Conservation (phyloP, 164 flowering plant species). For the Cinnamomum micranthum region DNA sequence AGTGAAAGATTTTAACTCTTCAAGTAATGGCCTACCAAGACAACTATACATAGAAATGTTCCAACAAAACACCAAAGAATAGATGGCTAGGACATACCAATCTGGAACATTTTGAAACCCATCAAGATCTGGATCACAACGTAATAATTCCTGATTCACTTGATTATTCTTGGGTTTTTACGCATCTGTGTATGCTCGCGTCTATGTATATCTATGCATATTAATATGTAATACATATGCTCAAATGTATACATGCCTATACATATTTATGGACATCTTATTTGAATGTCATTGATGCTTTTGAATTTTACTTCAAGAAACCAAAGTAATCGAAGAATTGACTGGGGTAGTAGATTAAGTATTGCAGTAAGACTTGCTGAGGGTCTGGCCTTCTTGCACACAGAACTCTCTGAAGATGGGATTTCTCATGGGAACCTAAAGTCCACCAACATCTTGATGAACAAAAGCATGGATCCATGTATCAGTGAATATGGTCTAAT, state of each 20-base stretch:
- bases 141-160: neutral
- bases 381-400: constrained; percentile 55
- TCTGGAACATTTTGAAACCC: neutral
- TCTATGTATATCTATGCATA: too few relatives aligned
- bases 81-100: neutral
- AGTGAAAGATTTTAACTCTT: neutral
- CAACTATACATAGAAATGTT: neutral
- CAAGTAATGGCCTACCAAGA: neutral
- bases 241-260: neutral
- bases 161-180: neutral
- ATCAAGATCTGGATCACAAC: neutral
- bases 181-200: too few relatives aligned
- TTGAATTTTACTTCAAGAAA: constrained; percentile 28
- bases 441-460: constrained; percentile 61
- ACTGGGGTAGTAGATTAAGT: constrained; percentile 56
- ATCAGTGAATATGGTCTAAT: constrained; percentile 63
- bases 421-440: constrained; percentile 68
- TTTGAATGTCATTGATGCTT: neutral
- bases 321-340: constrained; percentile 31
- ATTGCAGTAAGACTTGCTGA: constrained; percentile 43
- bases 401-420: constrained; percentile 33
- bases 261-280: neutral
- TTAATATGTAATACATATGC: neutral
- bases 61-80: neutral
- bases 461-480: constrained; percentile 47